Percentiles rank a stretch among this genome's conserved stretches.
These are phyloP conservation scores for Neurospora sp. DNA, from an alignment of 495 filamentous ascomycete species.

Conservation along the genomic window DNA sequence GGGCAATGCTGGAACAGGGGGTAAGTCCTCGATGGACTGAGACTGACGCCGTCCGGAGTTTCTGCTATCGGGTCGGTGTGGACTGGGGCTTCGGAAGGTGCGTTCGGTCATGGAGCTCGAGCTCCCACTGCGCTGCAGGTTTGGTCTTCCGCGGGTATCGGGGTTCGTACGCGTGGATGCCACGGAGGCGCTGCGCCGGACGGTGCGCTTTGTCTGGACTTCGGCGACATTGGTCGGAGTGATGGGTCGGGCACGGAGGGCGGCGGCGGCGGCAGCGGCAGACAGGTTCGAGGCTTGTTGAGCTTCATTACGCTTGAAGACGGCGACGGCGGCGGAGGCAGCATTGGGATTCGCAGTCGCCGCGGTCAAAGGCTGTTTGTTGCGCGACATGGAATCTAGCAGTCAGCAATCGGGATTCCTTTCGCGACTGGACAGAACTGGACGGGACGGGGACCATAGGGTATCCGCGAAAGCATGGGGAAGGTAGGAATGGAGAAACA, in stretches of 20 bases:
- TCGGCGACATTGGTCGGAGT: slow-evolving; percentile 69
- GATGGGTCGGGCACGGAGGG: slow-evolving; percentile 63
- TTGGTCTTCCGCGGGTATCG: slow-evolving; percentile 29
- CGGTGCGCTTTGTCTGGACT: slow-evolving; percentile 78
- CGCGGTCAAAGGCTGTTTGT: slow-evolving; percentile 45
- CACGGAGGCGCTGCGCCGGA: slow-evolving; percentile 56
- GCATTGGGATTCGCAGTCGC: slow-evolving; percentile 58
- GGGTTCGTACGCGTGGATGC: slow-evolving; percentile 52
- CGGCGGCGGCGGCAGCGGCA: slow-evolving; percentile 74
- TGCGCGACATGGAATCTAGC: slow-evolving; percentile 5
- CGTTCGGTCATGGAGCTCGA: slow-evolving; percentile 75
- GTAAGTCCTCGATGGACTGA: slow-evolving; percentile 34
- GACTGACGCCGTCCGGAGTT: slow-evolving; percentile 24
- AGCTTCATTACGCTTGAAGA: slow-evolving; percentile 56
- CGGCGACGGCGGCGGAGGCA: slow-evolving; percentile 66
- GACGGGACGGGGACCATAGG: not conserved
- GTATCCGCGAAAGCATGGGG: not conserved
- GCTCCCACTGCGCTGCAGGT: slow-evolving; percentile 56
- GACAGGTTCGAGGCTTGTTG: slow-evolving; percentile 46
- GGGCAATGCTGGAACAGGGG: slow-evolving; percentile 69
- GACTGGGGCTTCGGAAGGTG: slow-evolving; percentile 65
- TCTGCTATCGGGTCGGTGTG: slow-evolving; percentile 39
- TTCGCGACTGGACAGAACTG: not conserved
- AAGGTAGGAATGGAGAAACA: not conserved
- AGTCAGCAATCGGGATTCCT: slow-evolving; percentile 5